Base-by-base conservation (phyloP, 2,329 filamentous ascomycete species). In the Coleophoma eucalyptorum region DNA sequence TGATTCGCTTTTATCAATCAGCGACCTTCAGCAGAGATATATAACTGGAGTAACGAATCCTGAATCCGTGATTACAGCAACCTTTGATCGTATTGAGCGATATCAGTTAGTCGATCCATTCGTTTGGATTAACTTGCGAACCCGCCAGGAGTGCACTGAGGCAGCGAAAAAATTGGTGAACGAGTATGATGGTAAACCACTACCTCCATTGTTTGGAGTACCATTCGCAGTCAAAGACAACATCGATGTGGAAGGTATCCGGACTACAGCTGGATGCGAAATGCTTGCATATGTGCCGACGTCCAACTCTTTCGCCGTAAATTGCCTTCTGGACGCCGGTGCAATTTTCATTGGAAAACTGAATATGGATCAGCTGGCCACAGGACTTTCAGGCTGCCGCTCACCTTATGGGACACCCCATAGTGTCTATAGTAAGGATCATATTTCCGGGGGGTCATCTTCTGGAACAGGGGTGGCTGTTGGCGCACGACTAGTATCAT, bases 351-450 rank as follows among this genome's bases (percentile, higher is more conserved):
- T 84, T 41, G 81, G 81, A 31, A 84, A 84, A 59, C 72, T 72
- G 12, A 79, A 78, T 57, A 71, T 85, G 49, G 82, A 86, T 59
- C 81, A 85, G 62, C 70, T 85, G 4, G 81, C 81, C 3, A 84
- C 81, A 1, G 82, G 82, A 1, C 69, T 85, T 3, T 78, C 75
- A 12, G 82, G 81, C 15, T 79, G 76, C 43, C 74, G 80, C 21
- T 81, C 78, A 2, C 78, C 80, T 0, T 83, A 78, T 54, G 81
- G 81, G 2, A 75, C 72, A 18, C 76, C 80, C 1, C 70, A 76
- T 19, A 81, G 78, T 49, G 69, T 80, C 0, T 81, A 71, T 61
- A 65, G 72, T 57, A 65, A 67, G 37, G 65, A 72, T n/a, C 74
- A 75, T 48, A 76, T 81, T 43, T 76, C 73, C 50, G 79, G 79